Conservation (phyloP, 768 basidiomycete genomes). For the Roridomyces roridus region DNA sequence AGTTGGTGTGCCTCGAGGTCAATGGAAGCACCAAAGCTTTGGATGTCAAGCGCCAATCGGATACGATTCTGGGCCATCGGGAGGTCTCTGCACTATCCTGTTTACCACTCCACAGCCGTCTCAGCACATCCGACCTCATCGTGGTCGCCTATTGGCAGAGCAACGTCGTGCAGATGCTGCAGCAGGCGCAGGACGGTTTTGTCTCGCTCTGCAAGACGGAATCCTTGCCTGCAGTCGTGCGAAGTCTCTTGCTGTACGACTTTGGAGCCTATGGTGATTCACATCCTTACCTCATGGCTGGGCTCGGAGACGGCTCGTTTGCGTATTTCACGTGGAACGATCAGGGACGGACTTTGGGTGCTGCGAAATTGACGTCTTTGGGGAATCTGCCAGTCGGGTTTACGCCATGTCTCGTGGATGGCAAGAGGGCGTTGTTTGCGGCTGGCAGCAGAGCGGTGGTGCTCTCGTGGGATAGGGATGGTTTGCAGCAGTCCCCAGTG, state of each 20-base stretch:
- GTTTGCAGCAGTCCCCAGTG: constrained; percentile 72
- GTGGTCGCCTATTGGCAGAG: constrained; percentile 82
- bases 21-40: constrained; percentile 39
- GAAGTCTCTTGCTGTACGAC: constrained; percentile 59
- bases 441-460: constrained; percentile 73
- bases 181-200: constrained; percentile 25
- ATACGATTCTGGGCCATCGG: constrained; percentile 1
- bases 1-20: constrained; percentile 57
- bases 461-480: constrained; percentile 69
- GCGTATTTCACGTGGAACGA: constrained; percentile 59
- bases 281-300: constrained; percentile 68
- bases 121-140: constrained; percentile 52
- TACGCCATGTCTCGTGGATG: constrained; percentile 59
- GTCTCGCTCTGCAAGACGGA: constrained; percentile 41
- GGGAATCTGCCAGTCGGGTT: constrained; percentile 73
- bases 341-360: constrained; percentile 37
- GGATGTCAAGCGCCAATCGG: constrained; percentile 19
- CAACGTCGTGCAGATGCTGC: constrained; percentile 65
- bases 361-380: constrained; percentile 66
- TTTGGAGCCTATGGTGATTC: constrained; percentile 55
- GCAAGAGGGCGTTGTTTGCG: constrained; percentile 66
- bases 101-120: constrained; percentile 54
- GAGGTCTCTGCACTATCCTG: constrained; percentile 81
- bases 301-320: constrained; percentile 78
- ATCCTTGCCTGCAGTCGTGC: constrained; percentile 47